These are phyloP conservation scores for Firmiana major DNA, from an alignment of 345 rosid genomes.

Conservation along the genomic window DNA sequence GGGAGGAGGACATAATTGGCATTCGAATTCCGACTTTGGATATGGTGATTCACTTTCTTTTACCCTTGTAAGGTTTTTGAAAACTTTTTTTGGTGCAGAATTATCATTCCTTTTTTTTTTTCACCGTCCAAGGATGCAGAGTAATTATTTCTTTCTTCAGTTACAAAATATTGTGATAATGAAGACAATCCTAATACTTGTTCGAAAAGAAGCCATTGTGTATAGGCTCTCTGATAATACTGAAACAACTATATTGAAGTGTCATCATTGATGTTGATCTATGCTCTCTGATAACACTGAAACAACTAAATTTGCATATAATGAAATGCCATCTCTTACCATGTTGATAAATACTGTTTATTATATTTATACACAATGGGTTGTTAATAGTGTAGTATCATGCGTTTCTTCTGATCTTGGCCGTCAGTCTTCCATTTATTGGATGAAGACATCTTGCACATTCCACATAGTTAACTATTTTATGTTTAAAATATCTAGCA, in stretches of 20 bases:
- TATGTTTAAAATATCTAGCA: not conserved
- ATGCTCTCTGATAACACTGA: not conserved
- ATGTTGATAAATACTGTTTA: not conserved
- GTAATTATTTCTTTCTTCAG: not conserved
- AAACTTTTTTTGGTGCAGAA: not conserved
- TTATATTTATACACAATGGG: not conserved
- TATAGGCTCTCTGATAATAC: not conserved
- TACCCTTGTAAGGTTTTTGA: constrained; percentile 35
- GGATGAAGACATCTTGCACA: not conserved
- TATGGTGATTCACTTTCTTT: constrained; percentile 61
- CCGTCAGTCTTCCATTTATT: not conserved
- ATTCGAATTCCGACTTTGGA: constrained; percentile 48
- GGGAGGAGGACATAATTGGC: constrained; percentile 46
- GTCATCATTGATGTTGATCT: not conserved
- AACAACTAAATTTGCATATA: not conserved
- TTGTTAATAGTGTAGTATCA: not conserved
- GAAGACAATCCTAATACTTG: not conserved
- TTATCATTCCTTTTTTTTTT: not conserved
- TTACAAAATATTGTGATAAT: not conserved
- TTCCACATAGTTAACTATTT: not conserved
- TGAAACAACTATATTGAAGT: not conserved
- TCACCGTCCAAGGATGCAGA: not conserved
- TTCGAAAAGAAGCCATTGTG: not conserved
- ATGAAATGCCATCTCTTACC: not conserved
- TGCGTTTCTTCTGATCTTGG: not conserved